These are phyloP conservation scores for Periconia sp. DNA, from an alignment of 2,329 filamentous ascomycete species.

Conservation along the genomic window DNA sequence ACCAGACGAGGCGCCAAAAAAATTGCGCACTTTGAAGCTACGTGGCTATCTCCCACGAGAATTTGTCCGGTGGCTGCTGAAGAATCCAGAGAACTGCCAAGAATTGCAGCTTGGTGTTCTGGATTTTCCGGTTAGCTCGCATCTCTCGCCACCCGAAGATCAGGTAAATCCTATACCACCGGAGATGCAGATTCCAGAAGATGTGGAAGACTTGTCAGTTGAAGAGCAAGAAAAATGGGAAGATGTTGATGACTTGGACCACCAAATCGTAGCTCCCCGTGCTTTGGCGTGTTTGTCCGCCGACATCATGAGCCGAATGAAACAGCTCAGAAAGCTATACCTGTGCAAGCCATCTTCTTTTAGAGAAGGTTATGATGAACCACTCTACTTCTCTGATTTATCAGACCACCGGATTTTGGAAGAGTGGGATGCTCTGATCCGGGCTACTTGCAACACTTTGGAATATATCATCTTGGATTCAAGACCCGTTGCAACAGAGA, in stretches of 20 bases:
- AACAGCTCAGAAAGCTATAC: conserved; percentile 5
- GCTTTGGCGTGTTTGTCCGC: conserved; percentile 8
- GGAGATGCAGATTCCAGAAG: neutral
- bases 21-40: conserved; percentile 11
- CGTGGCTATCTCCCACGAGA: conserved; percentile 12
- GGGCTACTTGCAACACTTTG: conserved; percentile 1
- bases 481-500: conserved; percentile 7
- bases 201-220: neutral
- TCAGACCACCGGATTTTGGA: conserved; percentile 3
- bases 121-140: conserved; percentile 5
- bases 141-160: neutral
- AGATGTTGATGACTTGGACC: conserved; percentile 2
- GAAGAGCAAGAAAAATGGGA: neutral
- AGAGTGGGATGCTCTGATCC: conserved; percentile 11
- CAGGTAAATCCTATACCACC: conserved; percentile 1
- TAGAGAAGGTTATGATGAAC: neutral
- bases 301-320: conserved; percentile 3
- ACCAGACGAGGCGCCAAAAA: neutral
- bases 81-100: conserved; percentile 2
- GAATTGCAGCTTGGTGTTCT: conserved; percentile 10
- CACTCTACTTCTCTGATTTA: neutral
- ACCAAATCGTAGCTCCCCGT: conserved; percentile 1
- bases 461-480: conserved; percentile 10
- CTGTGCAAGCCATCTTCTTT: conserved; percentile 6
- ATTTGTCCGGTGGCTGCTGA: conserved; percentile 7